Evolutionary conservation across 306 rosid genomes (phyloP).

Genomic region (Lathyrus oleraceus): DNA sequence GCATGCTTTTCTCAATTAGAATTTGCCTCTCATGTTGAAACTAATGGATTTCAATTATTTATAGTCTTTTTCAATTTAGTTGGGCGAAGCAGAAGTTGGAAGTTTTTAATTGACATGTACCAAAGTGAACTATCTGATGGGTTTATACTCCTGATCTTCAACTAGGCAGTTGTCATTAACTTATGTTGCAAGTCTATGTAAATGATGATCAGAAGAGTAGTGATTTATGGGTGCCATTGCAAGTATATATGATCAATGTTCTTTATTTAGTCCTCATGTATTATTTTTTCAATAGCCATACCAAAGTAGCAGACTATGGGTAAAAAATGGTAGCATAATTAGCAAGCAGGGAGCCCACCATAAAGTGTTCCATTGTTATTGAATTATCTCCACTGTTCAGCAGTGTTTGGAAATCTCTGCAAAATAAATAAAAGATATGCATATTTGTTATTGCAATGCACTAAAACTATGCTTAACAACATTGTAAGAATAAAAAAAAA

Average conservation of each 20-base stretch:
- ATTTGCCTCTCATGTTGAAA: constrained; percentile 14
- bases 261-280: not conserved
- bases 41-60: not conserved
- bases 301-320: not conserved
- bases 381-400: constrained; percentile 32
- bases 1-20: constrained; percentile 14
- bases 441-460: not conserved
- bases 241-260: not conserved
- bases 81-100: not conserved
- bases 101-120: not conserved
- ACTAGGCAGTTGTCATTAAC: not conserved
- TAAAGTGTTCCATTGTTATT: constrained; percentile 43
- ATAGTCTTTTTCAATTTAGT: not conserved
- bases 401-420: constrained; percentile 33
- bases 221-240: not conserved
- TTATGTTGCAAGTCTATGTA: not conserved
- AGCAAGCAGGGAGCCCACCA: constrained; percentile 30
- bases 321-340: constrained; percentile 21
- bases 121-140: not conserved
- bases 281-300: not conserved
- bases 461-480: not conserved
- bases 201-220: not conserved
- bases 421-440: not conserved
- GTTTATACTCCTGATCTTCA: not conserved
- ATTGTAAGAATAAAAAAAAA: not conserved